These are phyloP conservation scores for Hypoxylon subgilvum DNA, from an alignment of 495 filamentous ascomycete species.

Conservation along the genomic window DNA sequence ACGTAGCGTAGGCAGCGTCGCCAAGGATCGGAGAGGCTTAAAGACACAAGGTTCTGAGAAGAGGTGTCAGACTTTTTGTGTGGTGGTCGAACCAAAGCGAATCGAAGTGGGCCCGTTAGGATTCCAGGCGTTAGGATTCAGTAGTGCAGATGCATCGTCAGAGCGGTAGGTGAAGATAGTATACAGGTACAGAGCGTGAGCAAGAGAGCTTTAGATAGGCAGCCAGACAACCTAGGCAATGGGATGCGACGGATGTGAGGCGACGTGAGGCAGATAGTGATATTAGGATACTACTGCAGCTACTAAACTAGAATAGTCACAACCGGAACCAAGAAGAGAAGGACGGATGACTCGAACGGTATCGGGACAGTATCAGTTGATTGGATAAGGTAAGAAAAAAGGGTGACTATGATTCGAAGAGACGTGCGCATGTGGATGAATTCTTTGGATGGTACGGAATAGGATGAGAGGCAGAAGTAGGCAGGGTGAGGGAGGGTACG, in stretches of 20 bases:
- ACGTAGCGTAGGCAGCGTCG: neutral
- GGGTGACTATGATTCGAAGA: constrained; percentile 6
- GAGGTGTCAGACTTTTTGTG: constrained; percentile 10
- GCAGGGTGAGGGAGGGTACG: too few relatives aligned
- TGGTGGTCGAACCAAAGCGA: neutral
- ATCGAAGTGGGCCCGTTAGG: constrained; percentile 14
- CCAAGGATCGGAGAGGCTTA: constrained; percentile 15
- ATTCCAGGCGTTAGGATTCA: constrained; percentile 15
- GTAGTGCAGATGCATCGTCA: constrained; percentile 22
- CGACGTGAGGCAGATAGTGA: constrained; percentile 22
- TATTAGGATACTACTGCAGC: constrained; percentile 12
- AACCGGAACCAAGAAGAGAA: neutral
- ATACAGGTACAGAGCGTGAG: neutral
- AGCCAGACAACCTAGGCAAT: constrained; percentile 1
- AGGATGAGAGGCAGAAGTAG: neutral
- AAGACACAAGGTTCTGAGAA: constrained; percentile 5
- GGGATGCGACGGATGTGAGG: neutral
- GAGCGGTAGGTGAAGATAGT: constrained; percentile 1
- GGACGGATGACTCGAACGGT: constrained; percentile 20
- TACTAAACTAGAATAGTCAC: constrained; percentile 10
- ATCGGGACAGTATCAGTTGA: constrained; percentile 25
- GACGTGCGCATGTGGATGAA: constrained; percentile 16
- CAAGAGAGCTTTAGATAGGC: neutral
- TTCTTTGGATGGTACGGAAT: constrained; percentile 3
- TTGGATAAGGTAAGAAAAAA: constrained; percentile 16